phyloP scores from a whole-genome alignment of 2,329 filamentous ascomycete species.

The Fusarium sp. region DNA sequence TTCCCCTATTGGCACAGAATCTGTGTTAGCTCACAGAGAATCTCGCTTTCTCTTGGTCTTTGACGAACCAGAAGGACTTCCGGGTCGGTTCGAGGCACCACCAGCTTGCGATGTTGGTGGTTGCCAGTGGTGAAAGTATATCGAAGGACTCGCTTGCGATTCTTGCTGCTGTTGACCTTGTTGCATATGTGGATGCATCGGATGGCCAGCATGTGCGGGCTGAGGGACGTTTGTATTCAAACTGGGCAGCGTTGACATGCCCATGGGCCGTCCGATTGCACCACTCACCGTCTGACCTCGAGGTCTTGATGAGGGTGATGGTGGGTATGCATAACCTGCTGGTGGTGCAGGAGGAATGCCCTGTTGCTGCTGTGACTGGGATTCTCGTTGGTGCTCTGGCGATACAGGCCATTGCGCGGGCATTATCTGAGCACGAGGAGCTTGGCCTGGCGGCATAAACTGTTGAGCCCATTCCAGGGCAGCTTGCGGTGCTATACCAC shows the following conservation, averaged over 20 bases:
- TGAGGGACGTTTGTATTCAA: constrained; percentile 59
- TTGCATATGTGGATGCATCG: constrained; percentile 61
- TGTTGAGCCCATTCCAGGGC: constrained; percentile 77
- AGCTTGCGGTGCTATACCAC: constrained; percentile 67
- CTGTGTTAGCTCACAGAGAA: constrained; percentile 55
- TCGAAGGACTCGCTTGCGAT: constrained; percentile 71
- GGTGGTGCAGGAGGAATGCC: constrained; percentile 51
- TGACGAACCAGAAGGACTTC: constrained; percentile 80
- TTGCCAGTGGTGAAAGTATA: constrained; percentile 95
- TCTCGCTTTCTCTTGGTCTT: constrained; percentile 62
- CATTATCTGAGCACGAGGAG: constrained; percentile 60
- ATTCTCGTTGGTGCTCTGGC: constrained; percentile 67
- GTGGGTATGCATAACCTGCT: constrained; percentile 59
- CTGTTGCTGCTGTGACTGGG: constrained; percentile 58
- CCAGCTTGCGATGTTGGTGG: constrained; percentile 76
- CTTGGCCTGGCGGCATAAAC: constrained; percentile 64
- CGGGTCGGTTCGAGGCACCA: constrained; percentile 71
- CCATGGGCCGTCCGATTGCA: constrained; percentile 52
- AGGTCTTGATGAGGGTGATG: constrained; percentile 59
- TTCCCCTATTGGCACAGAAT: constrained; percentile 67
- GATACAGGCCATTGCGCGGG: constrained; percentile 62
- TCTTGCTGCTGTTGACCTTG: constrained; percentile 68
- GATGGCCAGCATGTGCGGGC: constrained; percentile 43
- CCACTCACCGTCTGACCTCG: constrained; percentile 62
- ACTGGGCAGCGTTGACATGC: constrained; percentile 55